These are phyloP conservation scores for Silybum marianum DNA, from an alignment of 129 eudicot genomes.

Conservation along the genomic window DNA sequence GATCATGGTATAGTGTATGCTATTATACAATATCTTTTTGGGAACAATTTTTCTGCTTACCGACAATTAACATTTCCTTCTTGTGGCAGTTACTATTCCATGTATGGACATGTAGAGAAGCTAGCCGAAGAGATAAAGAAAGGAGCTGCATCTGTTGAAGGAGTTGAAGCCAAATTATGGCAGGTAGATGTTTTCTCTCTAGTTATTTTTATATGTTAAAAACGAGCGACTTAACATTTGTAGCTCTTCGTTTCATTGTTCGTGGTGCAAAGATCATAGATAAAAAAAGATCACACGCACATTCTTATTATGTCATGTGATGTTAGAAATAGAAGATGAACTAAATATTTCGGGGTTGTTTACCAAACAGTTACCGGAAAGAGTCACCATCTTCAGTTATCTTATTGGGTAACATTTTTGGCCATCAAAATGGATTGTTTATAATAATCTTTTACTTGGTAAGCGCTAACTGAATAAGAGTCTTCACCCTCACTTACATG, in stretches of 20 bases:
- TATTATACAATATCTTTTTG: not conserved
- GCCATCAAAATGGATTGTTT: no score
- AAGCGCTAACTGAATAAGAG: no score
- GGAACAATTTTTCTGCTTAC: not conserved
- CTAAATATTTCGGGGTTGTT: not conserved
- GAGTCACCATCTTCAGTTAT: no score
- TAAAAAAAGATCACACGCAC: not conserved
- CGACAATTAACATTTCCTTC: not conserved
- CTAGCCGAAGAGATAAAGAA: slow-evolving; percentile 76
- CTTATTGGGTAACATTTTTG: no score
- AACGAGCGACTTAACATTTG: not conserved
- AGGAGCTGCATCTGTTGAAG: slow-evolving; percentile 87
- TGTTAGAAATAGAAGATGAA: not conserved
- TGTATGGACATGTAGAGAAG: slow-evolving; percentile 85
- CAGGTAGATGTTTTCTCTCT: slow-evolving; percentile 45
- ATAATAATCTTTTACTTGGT: no score
- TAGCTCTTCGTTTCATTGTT: not conserved
- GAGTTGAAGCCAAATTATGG: slow-evolving; percentile 82
- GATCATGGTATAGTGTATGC: not conserved
- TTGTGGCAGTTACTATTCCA: slow-evolving; percentile 65
- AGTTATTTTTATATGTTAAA: not conserved
- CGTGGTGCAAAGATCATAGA: not conserved
- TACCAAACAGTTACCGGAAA: no score
- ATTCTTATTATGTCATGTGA: not conserved
- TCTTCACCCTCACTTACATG: no score